Base-by-base conservation (phyloP, 1,284 basidiomycete genomes). In the Grifola frondosa region DNA sequence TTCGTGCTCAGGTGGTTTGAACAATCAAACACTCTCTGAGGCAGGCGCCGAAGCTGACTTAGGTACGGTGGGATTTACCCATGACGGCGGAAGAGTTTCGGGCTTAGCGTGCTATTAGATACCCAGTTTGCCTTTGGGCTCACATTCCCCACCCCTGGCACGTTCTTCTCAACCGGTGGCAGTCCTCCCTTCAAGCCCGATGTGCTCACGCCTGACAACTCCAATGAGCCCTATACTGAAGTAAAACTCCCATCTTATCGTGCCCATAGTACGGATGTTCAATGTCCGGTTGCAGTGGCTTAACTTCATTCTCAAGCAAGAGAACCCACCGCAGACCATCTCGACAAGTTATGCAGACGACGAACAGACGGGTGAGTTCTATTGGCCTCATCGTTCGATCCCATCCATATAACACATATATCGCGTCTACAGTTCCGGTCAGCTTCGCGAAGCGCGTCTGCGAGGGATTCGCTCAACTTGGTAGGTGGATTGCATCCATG, bases 21-120 rank as follows among this genome's bases (percentile, higher is more conserved):
- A 90, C 55, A 70, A 73, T 48, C 88, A 91, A 61, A 78, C 57
- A 25, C 48, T 66, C 13, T 57, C 61, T 1, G 64, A 66, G 15
- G 78, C 84, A 10, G 86, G 84, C 1, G 60, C 56, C 5, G 88
- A 91, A 62, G 88, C 87, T 11, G 75, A 88, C 54, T 64, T 91
- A 7, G 62, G 62, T 64, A 42, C 9, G 11, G 1, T 13, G 10
- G 21, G 16, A 3, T 3, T 3, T n/a, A 8, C 12, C 3, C 3
- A 22, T 34, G 4, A 5, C 9, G 17, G 21, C 24, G n/a, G 17
- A 13, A 17, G n/a, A 10, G 21, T n/a, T 16, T n/a, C 20, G 13
- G 13, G 23, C 13, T 20, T 24, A 11, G 17, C 20, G 7, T 16
- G n/a, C 8, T 19, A 15, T 17, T 36, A 48, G 89, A 87, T 60